Conservation (phyloP, 228 moss, liverwort and hornwort species). For the Sphagnum magellanicum region DNA sequence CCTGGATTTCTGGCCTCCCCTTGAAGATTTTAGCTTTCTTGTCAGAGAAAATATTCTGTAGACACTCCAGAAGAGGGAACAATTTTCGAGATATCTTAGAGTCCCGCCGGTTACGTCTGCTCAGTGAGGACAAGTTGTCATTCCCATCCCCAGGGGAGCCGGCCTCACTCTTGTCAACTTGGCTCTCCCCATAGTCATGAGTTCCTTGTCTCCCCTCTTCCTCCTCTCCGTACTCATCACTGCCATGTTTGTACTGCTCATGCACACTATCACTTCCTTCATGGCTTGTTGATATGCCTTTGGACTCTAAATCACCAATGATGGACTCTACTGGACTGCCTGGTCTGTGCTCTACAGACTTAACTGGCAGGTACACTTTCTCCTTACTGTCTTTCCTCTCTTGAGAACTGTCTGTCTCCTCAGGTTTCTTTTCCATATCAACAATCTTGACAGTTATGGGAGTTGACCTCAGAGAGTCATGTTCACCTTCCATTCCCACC, state of each 20-base stretch:
- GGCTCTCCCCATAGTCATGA: slow-evolving; percentile 39
- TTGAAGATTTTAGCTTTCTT: slow-evolving; percentile 66
- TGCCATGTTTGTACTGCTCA: slow-evolving; percentile 43
- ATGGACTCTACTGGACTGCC: slow-evolving; percentile 24
- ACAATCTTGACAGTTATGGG: too few relatives aligned
- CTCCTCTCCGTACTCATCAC: slow-evolving; percentile 16
- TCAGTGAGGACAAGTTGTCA: slow-evolving; percentile 59
- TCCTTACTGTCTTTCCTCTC: background rate
- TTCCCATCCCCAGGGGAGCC: slow-evolving; percentile 56
- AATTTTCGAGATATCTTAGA: slow-evolving; percentile 63
- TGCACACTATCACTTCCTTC: slow-evolving; percentile 49
- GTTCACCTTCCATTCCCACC: too few relatives aligned
- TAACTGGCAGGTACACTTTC: background rate
- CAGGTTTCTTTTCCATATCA: background rate
- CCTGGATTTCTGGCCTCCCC: slow-evolving; percentile 48
- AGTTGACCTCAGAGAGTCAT: too few relatives aligned
- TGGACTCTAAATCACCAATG: slow-evolving; percentile 23
- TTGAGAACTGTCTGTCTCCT: background rate
- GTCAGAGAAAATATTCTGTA: slow-evolving; percentile 58
- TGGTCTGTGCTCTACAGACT: slow-evolving; percentile 13
- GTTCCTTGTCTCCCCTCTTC: slow-evolving; percentile 22
- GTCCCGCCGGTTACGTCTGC: slow-evolving; percentile 56
- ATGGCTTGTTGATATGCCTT: slow-evolving; percentile 17
- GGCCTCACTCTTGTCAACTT: slow-evolving; percentile 65
- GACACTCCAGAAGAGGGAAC: slow-evolving; percentile 67